phyloP scores from a whole-genome alignment of 306 rosid species.

The Trifolium pratense region DNA sequence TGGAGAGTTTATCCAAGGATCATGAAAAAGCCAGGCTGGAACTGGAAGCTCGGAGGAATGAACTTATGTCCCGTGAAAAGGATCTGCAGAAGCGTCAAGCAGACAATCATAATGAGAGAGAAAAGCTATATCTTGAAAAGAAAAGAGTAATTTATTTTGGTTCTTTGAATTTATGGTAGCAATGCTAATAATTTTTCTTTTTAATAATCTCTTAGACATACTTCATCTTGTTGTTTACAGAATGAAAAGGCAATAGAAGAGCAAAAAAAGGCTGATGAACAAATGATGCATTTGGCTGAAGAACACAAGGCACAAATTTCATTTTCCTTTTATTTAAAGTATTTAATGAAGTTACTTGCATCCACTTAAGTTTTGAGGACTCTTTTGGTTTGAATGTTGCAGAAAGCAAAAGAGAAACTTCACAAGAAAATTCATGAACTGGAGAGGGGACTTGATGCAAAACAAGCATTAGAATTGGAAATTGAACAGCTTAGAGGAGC shows the following conservation, averaged over 20 bases:
- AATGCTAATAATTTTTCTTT: neutral
- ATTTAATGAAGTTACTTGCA: conserved; percentile 13
- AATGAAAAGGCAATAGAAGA: conserved; percentile 70
- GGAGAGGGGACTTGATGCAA: conserved; percentile 72
- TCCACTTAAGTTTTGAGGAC: neutral
- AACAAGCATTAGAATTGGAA: conserved; percentile 70
- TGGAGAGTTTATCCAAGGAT: conserved; percentile 47
- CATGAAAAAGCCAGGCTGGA: conserved; percentile 50
- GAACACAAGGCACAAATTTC: conserved; percentile 57
- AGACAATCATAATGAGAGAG: conserved; percentile 58
- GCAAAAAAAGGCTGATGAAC: conserved; percentile 72
- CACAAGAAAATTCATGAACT: conserved; percentile 58
- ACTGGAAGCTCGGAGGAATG: conserved; percentile 54
- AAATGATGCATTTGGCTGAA: conserved; percentile 60
- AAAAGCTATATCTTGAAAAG: conserved; percentile 51
- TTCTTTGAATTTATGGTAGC: conserved; percentile 10
- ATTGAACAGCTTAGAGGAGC: conserved; percentile 75
- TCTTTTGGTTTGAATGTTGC: conserved; percentile 35
- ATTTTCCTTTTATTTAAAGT: neutral
- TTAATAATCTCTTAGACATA: neutral
- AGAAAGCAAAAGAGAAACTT: conserved; percentile 70
- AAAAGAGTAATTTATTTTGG: conserved; percentile 53
- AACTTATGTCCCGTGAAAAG: conserved; percentile 59
- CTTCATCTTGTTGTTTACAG: conserved; percentile 44
- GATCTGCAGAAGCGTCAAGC: conserved; percentile 53